These are phyloP conservation scores for Colletotrichum aenigma DNA, from an alignment of 2,329 filamentous ascomycete genomes.

Conservation along the genomic window DNA sequence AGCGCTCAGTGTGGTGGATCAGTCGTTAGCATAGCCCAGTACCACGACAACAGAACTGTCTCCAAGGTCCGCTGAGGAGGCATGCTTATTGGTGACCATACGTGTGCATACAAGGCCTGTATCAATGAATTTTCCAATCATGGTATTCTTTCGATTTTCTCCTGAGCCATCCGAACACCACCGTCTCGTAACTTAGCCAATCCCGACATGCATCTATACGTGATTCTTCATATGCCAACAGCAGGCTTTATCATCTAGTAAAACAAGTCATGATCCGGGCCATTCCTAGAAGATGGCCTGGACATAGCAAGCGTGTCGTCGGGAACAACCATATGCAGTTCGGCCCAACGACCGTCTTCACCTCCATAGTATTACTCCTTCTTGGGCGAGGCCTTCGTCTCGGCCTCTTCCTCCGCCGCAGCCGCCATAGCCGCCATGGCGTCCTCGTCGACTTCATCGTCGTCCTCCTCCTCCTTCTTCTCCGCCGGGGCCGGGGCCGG, in stretches of 20 bases:
- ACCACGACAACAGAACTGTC: neutral
- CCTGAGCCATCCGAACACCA: neutral
- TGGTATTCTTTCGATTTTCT: neutral
- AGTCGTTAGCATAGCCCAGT: neutral
- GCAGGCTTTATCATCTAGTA: neutral
- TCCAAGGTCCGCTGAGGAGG: too few species aligned
- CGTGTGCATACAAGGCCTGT: neutral
- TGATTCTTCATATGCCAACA: neutral
- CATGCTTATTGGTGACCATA: too few species aligned
- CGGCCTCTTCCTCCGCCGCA: constrained; percentile 16
- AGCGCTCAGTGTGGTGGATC: neutral
- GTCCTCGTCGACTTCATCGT: constrained; percentile 4
- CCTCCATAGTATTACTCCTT: constrained; percentile 7
- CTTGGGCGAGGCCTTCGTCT: constrained; percentile 19
- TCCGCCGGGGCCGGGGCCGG: neutral
- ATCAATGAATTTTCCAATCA: neutral
- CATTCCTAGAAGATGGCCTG: neutral
- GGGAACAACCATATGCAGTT: neutral
- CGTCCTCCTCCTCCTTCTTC: constrained; percentile 14
- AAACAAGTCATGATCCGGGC: neutral
- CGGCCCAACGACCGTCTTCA: constrained; percentile 8
- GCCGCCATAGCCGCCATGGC: neutral
- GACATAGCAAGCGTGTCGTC: neutral
- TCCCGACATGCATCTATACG: neutral
- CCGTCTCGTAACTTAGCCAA: neutral